Conservation (phyloP, 176 grass and related monocot species). For the Lolium perenne region DNA sequence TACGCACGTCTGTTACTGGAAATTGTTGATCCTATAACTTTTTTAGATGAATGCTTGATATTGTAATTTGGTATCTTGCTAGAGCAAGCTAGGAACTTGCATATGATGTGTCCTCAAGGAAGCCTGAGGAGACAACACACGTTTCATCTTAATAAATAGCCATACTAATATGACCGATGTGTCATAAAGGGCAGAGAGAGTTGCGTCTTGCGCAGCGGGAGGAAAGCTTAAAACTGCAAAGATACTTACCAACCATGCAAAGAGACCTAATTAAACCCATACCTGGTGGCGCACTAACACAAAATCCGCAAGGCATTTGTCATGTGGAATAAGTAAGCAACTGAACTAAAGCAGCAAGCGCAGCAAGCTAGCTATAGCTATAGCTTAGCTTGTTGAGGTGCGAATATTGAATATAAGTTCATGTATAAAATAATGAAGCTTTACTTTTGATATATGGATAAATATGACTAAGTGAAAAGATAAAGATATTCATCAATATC, state of each 20-base stretch:
- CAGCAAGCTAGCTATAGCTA: not conserved
- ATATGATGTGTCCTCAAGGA: not conserved
- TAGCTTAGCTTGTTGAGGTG: not conserved
- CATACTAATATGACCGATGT: not conserved
- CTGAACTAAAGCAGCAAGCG: not conserved
- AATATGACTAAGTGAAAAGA: not conserved
- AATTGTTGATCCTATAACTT: not conserved
- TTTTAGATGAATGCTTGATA: not conserved
- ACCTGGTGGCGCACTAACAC: conserved; percentile 21
- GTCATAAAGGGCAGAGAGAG: not conserved
- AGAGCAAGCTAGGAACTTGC: not conserved
- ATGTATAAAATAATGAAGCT: not conserved
- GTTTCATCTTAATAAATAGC: not conserved
- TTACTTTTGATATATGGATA: not conserved
- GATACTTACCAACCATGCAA: conserved; percentile 8
- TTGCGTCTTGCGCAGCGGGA: not conserved
- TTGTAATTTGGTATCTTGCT: not conserved
- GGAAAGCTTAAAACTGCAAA: conserved; percentile 5
- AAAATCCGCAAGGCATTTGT: conserved; percentile 8
- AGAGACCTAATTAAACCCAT: conserved; percentile 6
- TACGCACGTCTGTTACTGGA: not conserved
- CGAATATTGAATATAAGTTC: not conserved
- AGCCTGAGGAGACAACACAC: not conserved
- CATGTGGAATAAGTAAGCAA: not conserved
- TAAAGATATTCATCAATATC: not conserved